Evolutionary conservation across 2,329 filamentous ascomycete genomes (phyloP), one percentile per base, ranked within the genome.

Genomic region (Aspergillus sp.): DNA sequence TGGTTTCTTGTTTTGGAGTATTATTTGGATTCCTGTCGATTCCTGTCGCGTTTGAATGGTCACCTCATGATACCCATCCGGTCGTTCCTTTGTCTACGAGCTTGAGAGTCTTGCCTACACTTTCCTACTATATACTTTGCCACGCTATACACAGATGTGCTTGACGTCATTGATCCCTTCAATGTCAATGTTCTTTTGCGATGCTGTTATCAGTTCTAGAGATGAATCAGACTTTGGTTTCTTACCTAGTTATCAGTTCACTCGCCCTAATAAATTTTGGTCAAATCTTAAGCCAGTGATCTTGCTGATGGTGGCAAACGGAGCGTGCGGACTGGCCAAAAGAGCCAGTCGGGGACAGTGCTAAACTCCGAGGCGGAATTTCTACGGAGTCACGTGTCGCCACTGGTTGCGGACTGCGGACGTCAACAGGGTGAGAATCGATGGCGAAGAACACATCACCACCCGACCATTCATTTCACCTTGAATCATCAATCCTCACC

Each of bases 311-410:
- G 34, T 41, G 11, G 34, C 34, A 41, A 15, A 15, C 34, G 7
- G 31, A 53, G 28, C 11, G 9, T 15, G 13, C n/a, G 19, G 54
- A 43, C 23, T 8, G 54, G n/a, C 34, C 54, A 45, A 17, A 17
- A 38, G 34, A 9, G 34, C 13, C 34, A 13, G 7, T 31, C 53
- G 53, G 53, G 38, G 28, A 48, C 52, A n/a, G 30, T 30, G 23
- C 43, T 63, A 65, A 66, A 56, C 57, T 61, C 59, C 63, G 54
- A 50, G 43, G 15, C 48, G 11, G 34, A 41, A 41, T 48, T 47
- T 17, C 54, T 23, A 19, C 55, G 28, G n/a, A 28, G 55, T 68
- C 66, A 69, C 66, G 67, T 68, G 64, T 48, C 25, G 19, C 56
- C 46, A 56, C 55, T 61, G 57, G 53, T 61, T 57, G 56, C 65